phyloP scores from a whole-genome alignment of 2,329 filamentous ascomycete species.

The Drechmeria coniospora region DNA sequence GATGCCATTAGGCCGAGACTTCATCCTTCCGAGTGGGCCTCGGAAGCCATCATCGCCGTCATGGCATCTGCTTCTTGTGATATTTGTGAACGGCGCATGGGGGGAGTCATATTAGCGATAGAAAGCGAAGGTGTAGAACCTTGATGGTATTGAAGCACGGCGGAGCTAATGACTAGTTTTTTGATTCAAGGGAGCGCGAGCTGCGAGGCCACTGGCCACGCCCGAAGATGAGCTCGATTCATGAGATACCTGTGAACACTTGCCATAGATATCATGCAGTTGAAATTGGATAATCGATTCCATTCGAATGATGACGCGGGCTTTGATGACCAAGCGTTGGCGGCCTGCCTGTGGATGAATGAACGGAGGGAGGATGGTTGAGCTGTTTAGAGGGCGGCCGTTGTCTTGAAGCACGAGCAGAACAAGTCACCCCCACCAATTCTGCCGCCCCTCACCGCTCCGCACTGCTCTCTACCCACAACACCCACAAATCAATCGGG shows the following conservation, averaged over 20 bases:
- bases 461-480: slow-evolving; percentile 25
- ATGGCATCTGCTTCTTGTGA: not conserved
- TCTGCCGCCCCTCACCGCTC: slow-evolving; percentile 24
- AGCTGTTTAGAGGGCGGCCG: not conserved
- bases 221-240: too few species aligned
- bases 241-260: not conserved
- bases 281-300: too few species aligned
- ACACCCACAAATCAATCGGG: slow-evolving; percentile 26
- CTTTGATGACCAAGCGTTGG: not conserved
- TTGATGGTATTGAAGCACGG: slow-evolving; percentile 1
- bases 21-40: too few species aligned
- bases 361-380: not conserved
- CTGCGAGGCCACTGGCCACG: too few species aligned
- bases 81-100: not conserved
- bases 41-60: too few species aligned
- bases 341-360: not conserved
- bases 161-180: too few species aligned
- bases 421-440: slow-evolving; percentile 8
- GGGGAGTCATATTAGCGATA: not conserved
- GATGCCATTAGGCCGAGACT: too few species aligned
- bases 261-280: not conserved
- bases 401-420: too few species aligned
- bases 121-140: not conserved
- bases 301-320: not conserved
- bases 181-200: too few species aligned